These are phyloP conservation scores for Fusarium algeriense DNA, from an alignment of 2,329 filamentous ascomycete species.

Conservation along the genomic window DNA sequence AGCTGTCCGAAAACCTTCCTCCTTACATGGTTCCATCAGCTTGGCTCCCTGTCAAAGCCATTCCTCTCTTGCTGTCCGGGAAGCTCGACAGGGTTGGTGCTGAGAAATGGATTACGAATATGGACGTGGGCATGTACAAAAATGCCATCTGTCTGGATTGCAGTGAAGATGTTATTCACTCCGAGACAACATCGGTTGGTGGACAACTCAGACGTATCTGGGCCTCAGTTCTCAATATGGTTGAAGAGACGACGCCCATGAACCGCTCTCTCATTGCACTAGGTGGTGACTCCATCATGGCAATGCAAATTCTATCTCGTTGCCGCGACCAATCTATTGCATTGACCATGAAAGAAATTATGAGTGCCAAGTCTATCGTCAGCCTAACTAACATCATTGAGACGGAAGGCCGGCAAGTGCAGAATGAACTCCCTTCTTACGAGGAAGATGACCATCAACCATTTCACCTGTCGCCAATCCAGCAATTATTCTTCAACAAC, in stretches of 20 bases:
- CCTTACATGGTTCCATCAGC: conserved; percentile 36
- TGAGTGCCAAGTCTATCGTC: conserved; percentile 47
- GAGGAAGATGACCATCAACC: background rate
- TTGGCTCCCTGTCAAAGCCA: conserved; percentile 25
- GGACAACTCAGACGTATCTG: conserved; percentile 50
- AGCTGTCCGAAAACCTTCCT: conserved; percentile 21
- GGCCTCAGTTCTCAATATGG: conserved; percentile 56
- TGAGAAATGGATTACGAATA: conserved; percentile 58
- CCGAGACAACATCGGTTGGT: background rate
- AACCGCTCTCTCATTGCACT: conserved; percentile 54
- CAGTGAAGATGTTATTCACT: conserved; percentile 4
- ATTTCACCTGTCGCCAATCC: conserved; percentile 60
- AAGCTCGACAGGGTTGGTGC: conserved; percentile 49
- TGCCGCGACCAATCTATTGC: conserved; percentile 48
- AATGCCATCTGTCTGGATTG: conserved; percentile 53
- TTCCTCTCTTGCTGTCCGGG: conserved; percentile 31
- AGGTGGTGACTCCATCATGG: conserved; percentile 60
- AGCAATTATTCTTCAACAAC: conserved; percentile 56
- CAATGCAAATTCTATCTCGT: conserved; percentile 58
- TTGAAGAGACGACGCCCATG: conserved; percentile 45
- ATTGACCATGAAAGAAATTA: conserved; percentile 51
- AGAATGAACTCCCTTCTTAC: background rate
- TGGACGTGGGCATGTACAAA: conserved; percentile 55
- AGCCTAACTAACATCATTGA: conserved; percentile 39
- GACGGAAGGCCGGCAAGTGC: background rate